Evolutionary conservation across 768 basidiomycete genomes (phyloP), one percentile per base, ranked within the genome.

Genomic region (Zangia roseola): DNA sequence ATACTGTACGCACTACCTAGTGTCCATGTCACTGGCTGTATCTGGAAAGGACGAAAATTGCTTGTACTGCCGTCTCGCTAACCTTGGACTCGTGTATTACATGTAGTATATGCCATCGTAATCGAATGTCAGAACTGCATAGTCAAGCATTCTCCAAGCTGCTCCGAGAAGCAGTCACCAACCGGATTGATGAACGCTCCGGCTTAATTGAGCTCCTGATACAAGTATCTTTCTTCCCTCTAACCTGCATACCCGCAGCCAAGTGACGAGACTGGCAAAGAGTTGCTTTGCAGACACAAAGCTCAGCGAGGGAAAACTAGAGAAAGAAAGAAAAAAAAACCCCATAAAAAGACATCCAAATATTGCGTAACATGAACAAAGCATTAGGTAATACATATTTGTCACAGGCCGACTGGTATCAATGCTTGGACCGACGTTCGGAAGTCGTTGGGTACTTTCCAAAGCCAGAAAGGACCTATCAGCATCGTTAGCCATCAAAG

Each of bases 171-270:
- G 59, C 60, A 62, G 71, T 67, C 63, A 64, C 52, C 63, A 54
- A 55, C 67, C 63, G 57, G 58, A 69, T 71, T 77, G 64, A 75
- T 70, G 75, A 72, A 71, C 66, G 80, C 83, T 86, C 84, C 85
- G 85, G 85, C 85, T 87, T 87, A 87, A 85, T 84, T 85, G 84
- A 71, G 74, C 77, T 75, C 83, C 42, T 58, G 16, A 34, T 52
- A 37, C 35, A 0, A 33, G 57, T 46, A 33, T 68, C 58, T 43
- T 53, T 80, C 73, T 77, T 51, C 73, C 80, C 72, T 61, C 72
- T 67, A 69, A 53, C 60, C 63, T 61, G 52, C 30, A 66, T 86
- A 86, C 85, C 84, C 80, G 53, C 61, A 62, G 74, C 73, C 70
- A 71, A 65, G n/a, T n/a, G n/a, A 52, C 50, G 25, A 61, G 49